Percentiles rank a stretch among this genome's conserved stretches.
Evolutionary conservation across 1,284 basidiomycete genomes (phyloP).

Genomic region (Testicularia cyperi): DNA sequence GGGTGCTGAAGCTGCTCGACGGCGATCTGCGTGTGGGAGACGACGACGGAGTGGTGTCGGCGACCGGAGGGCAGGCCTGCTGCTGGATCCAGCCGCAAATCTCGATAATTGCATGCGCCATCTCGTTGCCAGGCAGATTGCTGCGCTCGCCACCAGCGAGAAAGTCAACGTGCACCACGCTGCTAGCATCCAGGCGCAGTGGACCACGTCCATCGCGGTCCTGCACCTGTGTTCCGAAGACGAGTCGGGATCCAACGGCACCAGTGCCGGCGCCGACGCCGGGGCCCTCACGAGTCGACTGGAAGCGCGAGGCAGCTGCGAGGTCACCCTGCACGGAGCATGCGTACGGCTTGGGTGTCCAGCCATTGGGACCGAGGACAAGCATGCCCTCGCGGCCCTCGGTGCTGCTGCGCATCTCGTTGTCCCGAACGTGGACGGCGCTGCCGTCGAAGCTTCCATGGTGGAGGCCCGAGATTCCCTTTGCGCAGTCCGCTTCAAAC

Average conservation of each 20-base stretch:
- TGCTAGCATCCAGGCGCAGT: constrained; percentile 25
- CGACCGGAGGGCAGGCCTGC: constrained; percentile 42
- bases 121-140: constrained; percentile 1
- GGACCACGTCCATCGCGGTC: constrained; percentile 4
- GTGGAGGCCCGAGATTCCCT: constrained; percentile 62
- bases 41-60: too few species aligned
- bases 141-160: constrained; percentile 5
- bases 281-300: constrained; percentile 7
- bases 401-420: constrained; percentile 8
- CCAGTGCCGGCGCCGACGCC: too few species aligned
- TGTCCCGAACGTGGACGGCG: not conserved
- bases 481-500: too few species aligned
- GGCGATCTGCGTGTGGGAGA: not conserved
- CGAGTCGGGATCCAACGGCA: constrained; percentile 7
- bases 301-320: constrained; percentile 20
- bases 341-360: constrained; percentile 36
- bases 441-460: not conserved
- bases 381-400: constrained; percentile 24
- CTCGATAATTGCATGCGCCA: constrained; percentile 46
- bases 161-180: constrained; percentile 57
- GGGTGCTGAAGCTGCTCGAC: constrained; percentile 6
- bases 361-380: constrained; percentile 54
- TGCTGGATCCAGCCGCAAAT: constrained; percentile 58
- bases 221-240: not conserved
- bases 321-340: constrained; percentile 11